Percentiles rank a stretch among this genome's conserved stretches.
Evolutionary conservation across 1,139 yeast genomes (phyloP).

Genomic region (Kodamaea derodonti): DNA sequence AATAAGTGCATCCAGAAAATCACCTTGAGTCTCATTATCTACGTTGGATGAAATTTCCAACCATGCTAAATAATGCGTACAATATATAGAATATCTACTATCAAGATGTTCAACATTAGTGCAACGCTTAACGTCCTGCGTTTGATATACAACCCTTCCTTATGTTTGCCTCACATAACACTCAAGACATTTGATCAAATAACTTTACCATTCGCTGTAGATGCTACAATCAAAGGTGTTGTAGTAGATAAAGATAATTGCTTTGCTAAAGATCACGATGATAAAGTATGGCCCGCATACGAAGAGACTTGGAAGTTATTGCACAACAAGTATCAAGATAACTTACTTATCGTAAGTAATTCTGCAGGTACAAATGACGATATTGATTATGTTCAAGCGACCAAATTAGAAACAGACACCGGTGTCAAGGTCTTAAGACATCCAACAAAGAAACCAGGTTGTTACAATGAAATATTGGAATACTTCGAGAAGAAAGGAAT

Average conservation of each 20-base stretch:
- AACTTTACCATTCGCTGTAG: constrained; percentile 41
- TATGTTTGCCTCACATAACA: constrained; percentile 66
- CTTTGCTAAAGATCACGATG: constrained; percentile 80
- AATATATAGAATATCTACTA: neutral
- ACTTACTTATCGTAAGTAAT: constrained; percentile 78
- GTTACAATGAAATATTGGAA: constrained; percentile 63
- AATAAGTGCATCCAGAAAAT: no score
- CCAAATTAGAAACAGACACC: constrained; percentile 56
- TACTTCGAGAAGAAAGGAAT: constrained; percentile 51
- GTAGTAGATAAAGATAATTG: constrained; percentile 95
- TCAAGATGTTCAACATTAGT: constrained; percentile 53
- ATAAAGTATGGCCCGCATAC: constrained; percentile 77
- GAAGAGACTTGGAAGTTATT: constrained; percentile 56
- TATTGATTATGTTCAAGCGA: constrained; percentile 55
- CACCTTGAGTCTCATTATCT: neutral
- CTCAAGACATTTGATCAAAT: constrained; percentile 65
- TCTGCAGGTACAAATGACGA: constrained; percentile 92
- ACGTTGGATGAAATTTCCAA: neutral
- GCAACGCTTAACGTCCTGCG: constrained; percentile 69
- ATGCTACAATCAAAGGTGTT: constrained; percentile 57
- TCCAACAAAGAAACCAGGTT: constrained; percentile 84
- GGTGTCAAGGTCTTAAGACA: constrained; percentile 82
- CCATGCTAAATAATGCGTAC: neutral
- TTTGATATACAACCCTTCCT: constrained; percentile 57
- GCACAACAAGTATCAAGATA: constrained; percentile 50